These are phyloP conservation scores for Neurospora sp. DNA, from an alignment of 495 filamentous ascomycete species.

Conservation along the genomic window DNA sequence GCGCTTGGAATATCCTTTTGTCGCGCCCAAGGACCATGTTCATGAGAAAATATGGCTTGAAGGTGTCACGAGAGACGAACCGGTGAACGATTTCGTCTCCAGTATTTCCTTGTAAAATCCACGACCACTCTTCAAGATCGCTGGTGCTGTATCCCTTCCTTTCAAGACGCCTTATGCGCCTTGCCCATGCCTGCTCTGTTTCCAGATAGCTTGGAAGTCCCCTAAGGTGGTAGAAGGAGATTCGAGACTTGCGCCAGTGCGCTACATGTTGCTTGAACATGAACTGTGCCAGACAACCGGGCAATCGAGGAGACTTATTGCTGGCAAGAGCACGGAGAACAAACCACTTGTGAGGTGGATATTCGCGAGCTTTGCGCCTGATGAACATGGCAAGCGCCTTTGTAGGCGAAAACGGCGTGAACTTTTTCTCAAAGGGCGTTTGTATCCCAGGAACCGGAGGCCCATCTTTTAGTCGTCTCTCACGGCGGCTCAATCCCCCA, in stretches of 20 bases:
- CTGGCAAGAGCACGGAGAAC: constrained; percentile 10
- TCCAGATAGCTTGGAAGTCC: constrained; percentile 9
- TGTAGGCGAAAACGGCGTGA: constrained; percentile 7
- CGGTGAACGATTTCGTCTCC: constrained; percentile 25
- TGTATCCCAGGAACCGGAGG: background rate
- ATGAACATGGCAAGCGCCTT: constrained; percentile 7
- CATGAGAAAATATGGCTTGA: constrained; percentile 32
- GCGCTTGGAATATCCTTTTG: constrained; percentile 16
- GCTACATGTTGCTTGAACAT: constrained; percentile 21
- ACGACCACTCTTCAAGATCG: constrained; percentile 30
- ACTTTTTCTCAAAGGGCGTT: background rate
- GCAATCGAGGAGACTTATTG: constrained; percentile 17
- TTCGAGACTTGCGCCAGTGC: background rate
- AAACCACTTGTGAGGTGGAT: constrained; percentile 1
- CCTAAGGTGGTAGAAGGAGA: background rate
- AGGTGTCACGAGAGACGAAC: constrained; percentile 19
- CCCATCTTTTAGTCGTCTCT: background rate
- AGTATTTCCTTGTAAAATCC: constrained; percentile 28
- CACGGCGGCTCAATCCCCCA: background rate
- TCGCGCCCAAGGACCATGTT: constrained; percentile 22
- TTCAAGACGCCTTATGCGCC: constrained; percentile 15
- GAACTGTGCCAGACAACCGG: constrained; percentile 21
- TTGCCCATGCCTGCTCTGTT: constrained; percentile 19
- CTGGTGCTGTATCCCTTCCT: constrained; percentile 12
- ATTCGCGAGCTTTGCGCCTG: constrained; percentile 1